A percentile compares a stretch with the other conserved stretches of the same genome.
These are phyloP conservation scores for Globisporangium mamillatum DNA, from an alignment of 352 stramenopile genomes.

Conservation along the genomic window DNA sequence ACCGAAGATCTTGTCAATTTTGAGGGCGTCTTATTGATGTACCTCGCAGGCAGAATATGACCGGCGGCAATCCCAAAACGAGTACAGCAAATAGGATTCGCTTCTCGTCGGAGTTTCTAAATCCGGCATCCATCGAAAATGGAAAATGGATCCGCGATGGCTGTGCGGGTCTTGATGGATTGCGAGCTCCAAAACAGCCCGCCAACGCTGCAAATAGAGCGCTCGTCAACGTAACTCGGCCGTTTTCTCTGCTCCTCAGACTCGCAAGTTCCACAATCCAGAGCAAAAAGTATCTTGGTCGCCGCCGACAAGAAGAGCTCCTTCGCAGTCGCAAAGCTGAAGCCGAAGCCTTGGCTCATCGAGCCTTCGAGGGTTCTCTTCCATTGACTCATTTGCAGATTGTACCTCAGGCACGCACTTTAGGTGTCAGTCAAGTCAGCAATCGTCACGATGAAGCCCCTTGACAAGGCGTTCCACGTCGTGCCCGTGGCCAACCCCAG, in stretches of 20 bases:
- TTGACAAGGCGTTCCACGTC: constrained; percentile 32
- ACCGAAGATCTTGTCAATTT: too few species aligned
- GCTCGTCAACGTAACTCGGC: background rate
- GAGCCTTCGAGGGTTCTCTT: background rate
- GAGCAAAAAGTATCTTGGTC: background rate
- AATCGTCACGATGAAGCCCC: background rate
- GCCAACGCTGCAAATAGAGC: background rate
- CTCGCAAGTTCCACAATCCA: background rate
- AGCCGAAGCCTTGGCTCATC: background rate
- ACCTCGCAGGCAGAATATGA: background rate
- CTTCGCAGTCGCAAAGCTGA: background rate
- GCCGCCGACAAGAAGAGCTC: background rate
- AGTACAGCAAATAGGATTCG: background rate
- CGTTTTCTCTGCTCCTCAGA: background rate
- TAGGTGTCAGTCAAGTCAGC: background rate
- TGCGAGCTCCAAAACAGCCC: background rate
- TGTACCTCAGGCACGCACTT: background rate
- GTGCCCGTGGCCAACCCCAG: constrained; percentile 39
- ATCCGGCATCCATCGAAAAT: background rate
- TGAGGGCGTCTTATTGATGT: background rate
- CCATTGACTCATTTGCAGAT: background rate
- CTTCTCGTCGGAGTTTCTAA: background rate
- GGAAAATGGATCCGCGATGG: background rate
- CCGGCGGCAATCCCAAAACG: background rate
- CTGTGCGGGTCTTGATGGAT: background rate